phyloP scores from a whole-genome alignment of 73 alveolate genomes.

The Durusdinium trenchii region DNA sequence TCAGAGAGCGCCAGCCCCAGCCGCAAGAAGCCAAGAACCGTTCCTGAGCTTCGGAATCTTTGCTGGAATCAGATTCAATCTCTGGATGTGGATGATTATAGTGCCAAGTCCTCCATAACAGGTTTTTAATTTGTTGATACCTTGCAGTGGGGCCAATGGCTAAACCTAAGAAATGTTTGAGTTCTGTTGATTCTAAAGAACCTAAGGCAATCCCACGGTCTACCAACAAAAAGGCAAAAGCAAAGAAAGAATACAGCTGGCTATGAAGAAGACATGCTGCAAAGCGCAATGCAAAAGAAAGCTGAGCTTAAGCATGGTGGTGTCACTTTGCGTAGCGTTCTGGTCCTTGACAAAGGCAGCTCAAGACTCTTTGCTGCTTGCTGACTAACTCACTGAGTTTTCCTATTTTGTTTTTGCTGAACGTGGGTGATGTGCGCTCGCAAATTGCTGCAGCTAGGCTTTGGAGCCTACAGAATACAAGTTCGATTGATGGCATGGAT shows the following conservation, averaged over 20 bases:
- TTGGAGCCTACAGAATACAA: background rate
- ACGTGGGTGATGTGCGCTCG: background rate
- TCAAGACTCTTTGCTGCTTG: background rate
- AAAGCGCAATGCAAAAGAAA: background rate
- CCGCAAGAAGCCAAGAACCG: background rate
- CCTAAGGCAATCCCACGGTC: no score
- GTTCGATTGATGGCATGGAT: background rate
- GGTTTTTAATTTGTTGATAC: no score
- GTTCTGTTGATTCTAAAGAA: no score
- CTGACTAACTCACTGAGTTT: background rate
- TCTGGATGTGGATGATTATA: background rate
- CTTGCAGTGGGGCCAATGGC: background rate
- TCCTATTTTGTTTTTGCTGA: background rate
- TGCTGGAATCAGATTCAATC: constrained; percentile 3
- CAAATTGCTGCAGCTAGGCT: background rate
- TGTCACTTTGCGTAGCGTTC: background rate
- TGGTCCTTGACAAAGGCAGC: background rate
- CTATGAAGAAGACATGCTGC: background rate
- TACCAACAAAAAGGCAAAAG: background rate
- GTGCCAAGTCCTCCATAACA: no score
- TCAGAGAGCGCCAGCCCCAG: background rate
- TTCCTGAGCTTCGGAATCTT: background rate
- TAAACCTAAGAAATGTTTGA: no score
- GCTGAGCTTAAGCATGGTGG: background rate
- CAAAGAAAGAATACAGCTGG: background rate